These are phyloP conservation scores for Hortiboletus rubellus DNA, from an alignment of 1,284 basidiomycete genomes.

Conservation along the genomic window DNA sequence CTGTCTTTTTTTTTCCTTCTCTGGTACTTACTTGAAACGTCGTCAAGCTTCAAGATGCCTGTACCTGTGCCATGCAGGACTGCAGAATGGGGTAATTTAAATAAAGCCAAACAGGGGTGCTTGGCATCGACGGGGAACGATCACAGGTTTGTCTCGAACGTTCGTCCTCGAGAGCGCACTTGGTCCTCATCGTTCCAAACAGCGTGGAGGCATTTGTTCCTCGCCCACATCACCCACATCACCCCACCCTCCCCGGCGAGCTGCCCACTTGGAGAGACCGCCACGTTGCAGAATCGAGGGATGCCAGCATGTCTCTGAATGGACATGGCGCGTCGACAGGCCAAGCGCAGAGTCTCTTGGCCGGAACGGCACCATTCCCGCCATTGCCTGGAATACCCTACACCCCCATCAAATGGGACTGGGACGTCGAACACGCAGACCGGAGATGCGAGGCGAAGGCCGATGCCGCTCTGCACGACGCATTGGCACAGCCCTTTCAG, in stretches of 20 bases:
- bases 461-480: conserved; percentile 57
- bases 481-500: conserved; percentile 54
- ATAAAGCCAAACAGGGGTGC: conserved; percentile 30
- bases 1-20: neutral
- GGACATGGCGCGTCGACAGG: neutral
- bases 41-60: conserved; percentile 22
- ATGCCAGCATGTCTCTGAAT: conserved; percentile 13
- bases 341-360: conserved; percentile 3
- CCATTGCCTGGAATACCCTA: conserved; percentile 3
- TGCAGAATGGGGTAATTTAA: conserved; percentile 18
- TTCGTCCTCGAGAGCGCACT: neutral
- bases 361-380: conserved; percentile 25
- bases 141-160: conserved; percentile 23
- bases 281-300: conserved; percentile 6
- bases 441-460: conserved; percentile 58
- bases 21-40: neutral
- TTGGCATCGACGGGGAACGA: conserved; percentile 14
- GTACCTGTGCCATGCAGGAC: conserved; percentile 14
- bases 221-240: neutral
- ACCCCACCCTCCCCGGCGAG: neutral
- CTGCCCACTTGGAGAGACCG: conserved; percentile 6
- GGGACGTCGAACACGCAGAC: conserved; percentile 66
- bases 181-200: neutral
- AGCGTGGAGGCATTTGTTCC: neutral
- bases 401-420: conserved; percentile 55